phyloP scores from a whole-genome alignment of 305 asterid species.

The Rubia balearica region DNA sequence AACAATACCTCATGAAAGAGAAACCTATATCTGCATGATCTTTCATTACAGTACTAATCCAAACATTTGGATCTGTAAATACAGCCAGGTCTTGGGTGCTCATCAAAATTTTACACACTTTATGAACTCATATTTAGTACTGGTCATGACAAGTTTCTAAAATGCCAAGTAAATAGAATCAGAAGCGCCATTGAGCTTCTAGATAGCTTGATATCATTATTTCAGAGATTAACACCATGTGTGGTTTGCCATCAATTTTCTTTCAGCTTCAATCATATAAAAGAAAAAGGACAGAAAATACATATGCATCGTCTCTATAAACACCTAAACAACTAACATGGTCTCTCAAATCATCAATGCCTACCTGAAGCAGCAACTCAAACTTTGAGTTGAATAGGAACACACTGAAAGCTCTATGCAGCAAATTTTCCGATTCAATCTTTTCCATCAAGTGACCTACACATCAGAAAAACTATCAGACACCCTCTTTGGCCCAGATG shows the following conservation, averaged over 20 bases:
- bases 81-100: not conserved
- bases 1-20: no score
- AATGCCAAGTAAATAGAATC: not conserved
- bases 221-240: not conserved
- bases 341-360: slow-evolving; percentile 10
- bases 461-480: slow-evolving; percentile 9
- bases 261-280: not conserved
- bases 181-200: not conserved
- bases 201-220: not conserved
- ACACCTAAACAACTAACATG: slow-evolving; percentile 1
- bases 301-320: slow-evolving; percentile 3
- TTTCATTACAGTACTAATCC: no score
- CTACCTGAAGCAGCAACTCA: slow-evolving; percentile 85
- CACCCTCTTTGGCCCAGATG: not conserved
- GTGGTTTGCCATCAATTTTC: not conserved
- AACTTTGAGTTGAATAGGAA: slow-evolving; percentile 83
- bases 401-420: slow-evolving; percentile 97
- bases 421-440: slow-evolving; percentile 67
- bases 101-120: not conserved
- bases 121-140: not conserved
- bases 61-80: no score
- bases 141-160: not conserved
- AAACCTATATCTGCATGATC: no score
- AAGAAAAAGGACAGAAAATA: not conserved
- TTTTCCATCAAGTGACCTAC: slow-evolving; percentile 97